A percentile compares a stretch with the other conserved stretches of the same genome.
Evolutionary conservation across 164 flowering plant species (phyloP).

Genomic region (Chimonanthus praecox): DNA sequence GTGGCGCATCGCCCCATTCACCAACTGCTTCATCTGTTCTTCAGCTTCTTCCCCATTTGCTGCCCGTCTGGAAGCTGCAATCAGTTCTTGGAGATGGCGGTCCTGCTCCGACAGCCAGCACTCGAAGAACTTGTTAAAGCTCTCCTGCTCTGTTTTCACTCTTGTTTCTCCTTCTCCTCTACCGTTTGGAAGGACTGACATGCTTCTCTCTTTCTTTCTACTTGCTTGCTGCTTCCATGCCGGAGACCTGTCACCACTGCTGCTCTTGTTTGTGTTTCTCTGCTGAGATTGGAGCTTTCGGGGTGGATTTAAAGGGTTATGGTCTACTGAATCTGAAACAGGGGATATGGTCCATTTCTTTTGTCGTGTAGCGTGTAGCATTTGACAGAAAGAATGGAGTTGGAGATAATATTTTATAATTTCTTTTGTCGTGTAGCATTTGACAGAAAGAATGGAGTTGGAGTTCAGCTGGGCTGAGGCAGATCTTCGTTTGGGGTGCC

Average conservation of each 20-base stretch:
- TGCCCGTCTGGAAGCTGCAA: constrained; percentile 13
- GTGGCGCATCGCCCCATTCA: constrained; percentile 35
- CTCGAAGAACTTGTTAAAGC: constrained; percentile 23
- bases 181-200: background rate
- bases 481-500: background rate
- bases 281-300: too few relatives aligned
- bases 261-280: too few relatives aligned
- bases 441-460: background rate
- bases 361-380: too few relatives aligned
- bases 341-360: too few relatives aligned
- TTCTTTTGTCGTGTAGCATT: too few relatives aligned
- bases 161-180: background rate
- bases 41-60: background rate
- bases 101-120: constrained; percentile 31
- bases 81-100: constrained; percentile 27
- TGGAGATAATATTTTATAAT: too few relatives aligned
- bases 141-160: background rate
- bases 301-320: background rate
- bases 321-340: background rate
- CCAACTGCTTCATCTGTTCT: constrained; percentile 11
- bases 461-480: background rate
- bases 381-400: too few relatives aligned
- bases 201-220: too few relatives aligned
- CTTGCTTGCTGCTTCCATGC: too few relatives aligned
- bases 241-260: background rate